These are phyloP conservation scores for Cladosporium sp. DNA, from an alignment of 2,329 filamentous ascomycete genomes.

Conservation along the genomic window DNA sequence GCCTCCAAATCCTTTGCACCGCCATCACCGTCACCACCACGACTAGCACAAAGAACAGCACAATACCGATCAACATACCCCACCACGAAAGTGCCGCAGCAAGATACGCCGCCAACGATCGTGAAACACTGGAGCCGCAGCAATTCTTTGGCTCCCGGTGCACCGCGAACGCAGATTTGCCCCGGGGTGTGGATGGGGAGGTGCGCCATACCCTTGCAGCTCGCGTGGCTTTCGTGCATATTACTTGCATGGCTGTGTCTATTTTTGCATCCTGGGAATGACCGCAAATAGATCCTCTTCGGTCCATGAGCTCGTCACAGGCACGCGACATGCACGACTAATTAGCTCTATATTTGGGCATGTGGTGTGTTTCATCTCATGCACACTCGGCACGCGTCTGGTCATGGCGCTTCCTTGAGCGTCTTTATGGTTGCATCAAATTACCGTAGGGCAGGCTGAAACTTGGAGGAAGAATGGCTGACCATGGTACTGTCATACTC, in stretches of 20 bases:
- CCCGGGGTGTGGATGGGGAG: background rate
- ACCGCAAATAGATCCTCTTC: constrained; percentile 20
- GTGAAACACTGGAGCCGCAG: constrained; percentile 17
- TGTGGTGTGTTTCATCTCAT: constrained; percentile 13
- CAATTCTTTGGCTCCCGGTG: constrained; percentile 11
- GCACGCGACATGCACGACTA: constrained; percentile 13
- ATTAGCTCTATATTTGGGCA: constrained; percentile 18
- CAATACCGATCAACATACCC: background rate
- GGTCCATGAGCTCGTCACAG: background rate
- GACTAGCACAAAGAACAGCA: background rate
- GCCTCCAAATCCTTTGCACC: constrained; percentile 15
- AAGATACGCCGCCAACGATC: background rate
- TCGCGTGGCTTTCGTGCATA: constrained; percentile 16
- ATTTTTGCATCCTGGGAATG: constrained; percentile 9
- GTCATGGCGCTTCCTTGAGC: background rate
- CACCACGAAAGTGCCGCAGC: constrained; percentile 10
- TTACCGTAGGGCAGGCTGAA: background rate
- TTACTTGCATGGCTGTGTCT: constrained; percentile 10
- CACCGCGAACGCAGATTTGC: background rate
- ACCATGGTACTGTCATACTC: background rate
- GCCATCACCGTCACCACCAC: constrained; percentile 4
- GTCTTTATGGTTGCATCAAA: background rate
- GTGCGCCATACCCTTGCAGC: constrained; percentile 8
- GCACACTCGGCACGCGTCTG: constrained; percentile 1
- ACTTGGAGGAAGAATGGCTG: background rate